A percentile compares a stretch with the other conserved stretches of the same genome.
Conservation (phyloP, 257 asterid genomes). For the Capsicum rhomboideum region DNA sequence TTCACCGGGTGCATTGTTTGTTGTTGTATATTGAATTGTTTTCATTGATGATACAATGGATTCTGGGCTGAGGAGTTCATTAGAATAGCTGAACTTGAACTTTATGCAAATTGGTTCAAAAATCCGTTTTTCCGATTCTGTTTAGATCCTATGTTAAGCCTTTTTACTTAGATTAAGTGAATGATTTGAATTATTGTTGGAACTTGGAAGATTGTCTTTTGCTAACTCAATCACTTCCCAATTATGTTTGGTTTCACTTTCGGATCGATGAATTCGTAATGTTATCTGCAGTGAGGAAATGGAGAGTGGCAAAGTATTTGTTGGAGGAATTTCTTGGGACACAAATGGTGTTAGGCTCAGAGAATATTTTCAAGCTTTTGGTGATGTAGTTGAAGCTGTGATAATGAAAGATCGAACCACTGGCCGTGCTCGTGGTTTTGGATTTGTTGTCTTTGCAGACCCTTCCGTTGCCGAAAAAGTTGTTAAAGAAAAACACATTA, state of each 20-base stretch:
- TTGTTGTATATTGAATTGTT: slow-evolving; percentile 8
- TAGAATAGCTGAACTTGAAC: too few relatives aligned
- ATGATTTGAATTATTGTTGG: slow-evolving; percentile 6
- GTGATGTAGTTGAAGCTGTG: slow-evolving; percentile 60
- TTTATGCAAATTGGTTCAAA: background rate
- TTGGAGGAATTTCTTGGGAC: slow-evolving; percentile 82
- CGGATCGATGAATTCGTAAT: slow-evolving; percentile 12
- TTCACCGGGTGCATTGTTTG: background rate
- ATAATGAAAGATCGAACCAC: slow-evolving; percentile 64
- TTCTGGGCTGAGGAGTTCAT: background rate
- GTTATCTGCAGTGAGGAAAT: slow-evolving; percentile 33
- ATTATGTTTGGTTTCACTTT: background rate
- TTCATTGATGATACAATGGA: slow-evolving; percentile 7
- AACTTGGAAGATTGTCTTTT: background rate
- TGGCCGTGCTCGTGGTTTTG: slow-evolving; percentile 77
- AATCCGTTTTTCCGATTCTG: background rate
- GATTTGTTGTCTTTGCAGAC: slow-evolving; percentile 50
- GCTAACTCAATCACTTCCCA: background rate
- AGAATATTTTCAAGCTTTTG: slow-evolving; percentile 53
- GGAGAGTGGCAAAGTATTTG: slow-evolving; percentile 51
- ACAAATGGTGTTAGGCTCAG: slow-evolving; percentile 53
- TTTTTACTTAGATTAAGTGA: background rate
- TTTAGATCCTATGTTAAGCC: background rate
- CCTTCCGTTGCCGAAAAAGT: slow-evolving; percentile 60
- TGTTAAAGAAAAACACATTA: slow-evolving; percentile 47